phyloP scores from a whole-genome alignment of 2,329 filamentous ascomycete genomes.

The Alternaria brassicicola region DNA sequence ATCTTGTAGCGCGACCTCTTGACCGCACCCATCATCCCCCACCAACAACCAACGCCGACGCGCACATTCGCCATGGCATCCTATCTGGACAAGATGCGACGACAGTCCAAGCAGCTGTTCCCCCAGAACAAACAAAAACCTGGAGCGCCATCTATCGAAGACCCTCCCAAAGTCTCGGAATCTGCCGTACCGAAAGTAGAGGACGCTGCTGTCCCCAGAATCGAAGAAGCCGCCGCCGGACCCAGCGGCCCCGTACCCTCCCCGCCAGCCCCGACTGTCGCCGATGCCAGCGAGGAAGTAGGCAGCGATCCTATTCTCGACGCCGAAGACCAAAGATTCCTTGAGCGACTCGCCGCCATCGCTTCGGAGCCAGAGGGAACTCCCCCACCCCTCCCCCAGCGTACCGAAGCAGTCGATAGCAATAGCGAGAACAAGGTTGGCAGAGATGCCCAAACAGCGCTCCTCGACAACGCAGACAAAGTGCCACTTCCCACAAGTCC shows the following conservation, averaged over 20 bases:
- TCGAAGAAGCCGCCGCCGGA: slow-evolving; percentile 23
- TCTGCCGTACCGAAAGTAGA: slow-evolving; percentile 11
- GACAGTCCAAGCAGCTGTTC: slow-evolving; percentile 40
- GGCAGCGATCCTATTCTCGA: slow-evolving; percentile 57
- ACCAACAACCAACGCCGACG: not conserved
- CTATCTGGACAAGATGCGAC: slow-evolving; percentile 44
- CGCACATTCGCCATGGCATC: slow-evolving; percentile 29
- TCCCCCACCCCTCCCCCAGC: slow-evolving; percentile 51
- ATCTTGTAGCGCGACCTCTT: not conserved
- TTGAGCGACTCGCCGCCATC: slow-evolving; percentile 58
- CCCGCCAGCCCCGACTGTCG: slow-evolving; percentile 29
- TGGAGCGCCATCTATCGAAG: slow-evolving; percentile 16
- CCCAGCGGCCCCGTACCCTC: slow-evolving; percentile 30
- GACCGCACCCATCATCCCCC: not conserved
- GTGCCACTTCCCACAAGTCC: slow-evolving; percentile 60
- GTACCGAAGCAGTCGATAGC: slow-evolving; percentile 41
- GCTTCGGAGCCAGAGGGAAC: slow-evolving; percentile 48
- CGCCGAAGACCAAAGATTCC: slow-evolving; percentile 65
- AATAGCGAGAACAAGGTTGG: slow-evolving; percentile 44
- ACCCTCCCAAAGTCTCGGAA: slow-evolving; percentile 19
- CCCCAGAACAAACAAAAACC: slow-evolving; percentile 20
- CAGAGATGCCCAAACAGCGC: slow-evolving; percentile 54
- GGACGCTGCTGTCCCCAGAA: slow-evolving; percentile 15
- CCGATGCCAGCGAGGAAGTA: slow-evolving; percentile 36
- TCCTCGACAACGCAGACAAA: slow-evolving; percentile 55